Conservation (phyloP, 1,284 basidiomycete genomes). For the Ganoderma multipileum region DNA sequence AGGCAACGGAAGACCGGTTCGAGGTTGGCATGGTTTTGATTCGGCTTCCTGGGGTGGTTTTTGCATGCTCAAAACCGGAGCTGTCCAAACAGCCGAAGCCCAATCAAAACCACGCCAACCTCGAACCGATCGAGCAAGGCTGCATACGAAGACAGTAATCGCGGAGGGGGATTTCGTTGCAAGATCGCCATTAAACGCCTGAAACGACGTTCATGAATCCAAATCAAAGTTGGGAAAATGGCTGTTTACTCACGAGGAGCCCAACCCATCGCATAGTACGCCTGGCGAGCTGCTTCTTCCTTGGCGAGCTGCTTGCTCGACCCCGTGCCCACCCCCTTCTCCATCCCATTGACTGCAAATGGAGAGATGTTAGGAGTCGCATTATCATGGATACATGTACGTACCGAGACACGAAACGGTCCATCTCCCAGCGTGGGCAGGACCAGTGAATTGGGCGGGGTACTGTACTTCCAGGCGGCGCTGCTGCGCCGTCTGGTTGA, state of each 20-base stretch:
- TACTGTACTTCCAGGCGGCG: conserved; percentile 68
- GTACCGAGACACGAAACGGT: conserved; percentile 58
- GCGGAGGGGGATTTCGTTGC: neutral
- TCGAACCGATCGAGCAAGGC: conserved; percentile 14
- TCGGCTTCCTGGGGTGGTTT: neutral
- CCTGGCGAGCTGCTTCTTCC: conserved; percentile 73
- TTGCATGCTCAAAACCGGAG: neutral
- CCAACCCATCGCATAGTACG: conserved; percentile 78
- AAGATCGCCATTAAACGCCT: conserved; percentile 5
- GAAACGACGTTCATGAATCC: neutral
- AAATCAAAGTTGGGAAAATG: neutral
- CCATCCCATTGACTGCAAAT: conserved; percentile 68
- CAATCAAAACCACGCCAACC: conserved; percentile 4
- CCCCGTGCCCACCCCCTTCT: conserved; percentile 66
- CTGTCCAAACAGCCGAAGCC: neutral
- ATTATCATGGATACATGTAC: conserved; percentile 5
- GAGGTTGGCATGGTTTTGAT: neutral
- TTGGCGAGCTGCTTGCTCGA: conserved; percentile 75
- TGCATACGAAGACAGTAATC: conserved; percentile 15
- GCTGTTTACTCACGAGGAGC: conserved; percentile 40
- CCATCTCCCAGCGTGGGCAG: conserved; percentile 72
- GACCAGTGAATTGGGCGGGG: conserved; percentile 61
- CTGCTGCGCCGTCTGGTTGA: conserved; percentile 75
- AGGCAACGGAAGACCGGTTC: neutral
- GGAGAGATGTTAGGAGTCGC: neutral